These are phyloP conservation scores for Salix purpurea DNA, from an alignment of 345 rosid genomes.

Conservation along the genomic window DNA sequence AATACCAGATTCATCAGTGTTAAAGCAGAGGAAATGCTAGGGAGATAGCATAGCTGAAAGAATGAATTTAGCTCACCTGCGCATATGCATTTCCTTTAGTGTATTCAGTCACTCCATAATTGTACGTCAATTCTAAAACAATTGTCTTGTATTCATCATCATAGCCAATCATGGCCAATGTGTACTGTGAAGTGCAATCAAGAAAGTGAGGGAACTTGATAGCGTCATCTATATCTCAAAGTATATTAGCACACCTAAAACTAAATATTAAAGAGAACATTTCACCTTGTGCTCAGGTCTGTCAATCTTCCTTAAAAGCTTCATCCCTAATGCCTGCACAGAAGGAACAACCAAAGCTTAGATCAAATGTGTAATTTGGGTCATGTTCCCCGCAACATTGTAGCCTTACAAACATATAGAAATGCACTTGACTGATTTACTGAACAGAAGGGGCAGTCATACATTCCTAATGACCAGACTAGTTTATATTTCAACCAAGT, in stretches of 20 bases:
- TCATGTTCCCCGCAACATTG: neutral
- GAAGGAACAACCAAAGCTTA: neutral
- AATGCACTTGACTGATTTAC: no score
- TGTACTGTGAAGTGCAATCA: constrained; percentile 43
- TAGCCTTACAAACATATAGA: neutral
- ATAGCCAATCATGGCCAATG: constrained; percentile 85
- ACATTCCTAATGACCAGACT: neutral
- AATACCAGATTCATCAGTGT: neutral
- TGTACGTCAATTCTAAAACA: constrained; percentile 79
- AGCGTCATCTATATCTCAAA: neutral
- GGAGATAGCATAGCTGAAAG: neutral
- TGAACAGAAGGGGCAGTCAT: neutral
- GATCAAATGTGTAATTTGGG: neutral
- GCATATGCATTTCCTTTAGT: constrained; percentile 92
- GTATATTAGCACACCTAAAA: neutral
- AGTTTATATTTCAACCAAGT: no score
- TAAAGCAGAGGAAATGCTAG: neutral
- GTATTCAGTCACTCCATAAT: constrained; percentile 83
- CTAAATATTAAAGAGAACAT: neutral
- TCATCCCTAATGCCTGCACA: constrained; percentile 87
- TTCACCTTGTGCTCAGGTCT: constrained; percentile 76
- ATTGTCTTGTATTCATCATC: constrained; percentile 76
- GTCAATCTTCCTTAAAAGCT: constrained; percentile 58
- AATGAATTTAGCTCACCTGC: constrained; percentile 42
- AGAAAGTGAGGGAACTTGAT: neutral